Conservation (phyloP, 2,329 filamentous ascomycete species). For the Lanzia echinophila region DNA sequence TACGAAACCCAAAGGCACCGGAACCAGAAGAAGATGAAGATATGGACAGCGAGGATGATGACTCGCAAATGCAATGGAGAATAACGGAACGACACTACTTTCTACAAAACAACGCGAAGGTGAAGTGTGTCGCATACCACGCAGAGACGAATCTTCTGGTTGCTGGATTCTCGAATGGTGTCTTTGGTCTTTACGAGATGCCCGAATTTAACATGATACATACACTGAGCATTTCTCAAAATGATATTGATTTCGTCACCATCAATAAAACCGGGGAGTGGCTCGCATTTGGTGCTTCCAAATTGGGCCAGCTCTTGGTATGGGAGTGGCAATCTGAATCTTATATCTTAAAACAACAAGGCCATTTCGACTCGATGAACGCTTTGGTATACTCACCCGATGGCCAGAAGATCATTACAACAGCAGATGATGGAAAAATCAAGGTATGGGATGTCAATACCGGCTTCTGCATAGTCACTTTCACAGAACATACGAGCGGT, state of each 20-base stretch:
- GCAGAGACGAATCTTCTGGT: slow-evolving; percentile 85
- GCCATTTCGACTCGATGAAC: slow-evolving; percentile 95
- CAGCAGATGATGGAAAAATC: slow-evolving; percentile 94
- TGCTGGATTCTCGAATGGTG: slow-evolving; percentile 87
- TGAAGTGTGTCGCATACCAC: slow-evolving; percentile 89
- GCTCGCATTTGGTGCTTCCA: slow-evolving; percentile 94
- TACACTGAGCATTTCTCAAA: slow-evolving; percentile 87
- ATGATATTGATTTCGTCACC: slow-evolving; percentile 89
- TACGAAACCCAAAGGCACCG: slow-evolving; percentile 49
- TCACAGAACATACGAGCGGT: slow-evolving; percentile 91
- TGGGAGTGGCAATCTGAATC: slow-evolving; percentile 99
- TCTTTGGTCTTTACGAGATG: slow-evolving; percentile 92
- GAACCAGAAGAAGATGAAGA: slow-evolving; percentile 47
- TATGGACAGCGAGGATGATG: slow-evolving; percentile 52
- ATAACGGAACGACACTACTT: slow-evolving; percentile 92
- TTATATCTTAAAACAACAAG: slow-evolving; percentile 96
- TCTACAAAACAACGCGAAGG: slow-evolving; percentile 79
- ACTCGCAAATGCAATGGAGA: slow-evolving; percentile 74
- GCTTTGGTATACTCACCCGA: slow-evolving; percentile 88
- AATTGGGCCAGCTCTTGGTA: slow-evolving; percentile 89
- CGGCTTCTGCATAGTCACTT: slow-evolving; percentile 96
- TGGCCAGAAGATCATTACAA: slow-evolving; percentile 85
- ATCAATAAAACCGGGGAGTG: slow-evolving; percentile 94
- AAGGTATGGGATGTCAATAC: slow-evolving; percentile 98
- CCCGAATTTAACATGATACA: slow-evolving; percentile 95